Conservation (phyloP, 1,284 basidiomycete genomes). For the Heterobasidion annosum region DNA sequence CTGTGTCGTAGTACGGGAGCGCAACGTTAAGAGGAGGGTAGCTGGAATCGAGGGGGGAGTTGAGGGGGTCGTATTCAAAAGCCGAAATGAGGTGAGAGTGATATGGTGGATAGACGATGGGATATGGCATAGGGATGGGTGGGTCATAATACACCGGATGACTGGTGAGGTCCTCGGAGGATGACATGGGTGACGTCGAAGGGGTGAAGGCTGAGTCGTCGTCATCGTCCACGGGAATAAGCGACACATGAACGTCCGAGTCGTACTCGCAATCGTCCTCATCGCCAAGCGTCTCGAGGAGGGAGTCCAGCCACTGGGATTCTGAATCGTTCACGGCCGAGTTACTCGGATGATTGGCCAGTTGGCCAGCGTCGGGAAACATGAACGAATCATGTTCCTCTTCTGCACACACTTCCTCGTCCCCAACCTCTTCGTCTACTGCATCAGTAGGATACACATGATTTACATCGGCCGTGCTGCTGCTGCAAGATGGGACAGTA, state of each 20-base stretch:
- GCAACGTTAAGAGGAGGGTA: slow-evolving; percentile 41
- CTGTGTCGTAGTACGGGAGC: slow-evolving; percentile 49
- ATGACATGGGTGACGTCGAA: slow-evolving; percentile 57
- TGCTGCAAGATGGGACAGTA: slow-evolving; percentile 16
- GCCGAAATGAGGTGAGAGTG: slow-evolving; percentile 44
- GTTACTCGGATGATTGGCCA: slow-evolving; percentile 29
- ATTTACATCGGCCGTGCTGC: slow-evolving; percentile 26
- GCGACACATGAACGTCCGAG: slow-evolving; percentile 32
- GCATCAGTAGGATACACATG: slow-evolving; percentile 32
- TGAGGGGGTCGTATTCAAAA: slow-evolving; percentile 28
- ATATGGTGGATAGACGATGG: slow-evolving; percentile 58
- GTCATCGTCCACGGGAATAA: slow-evolving; percentile 38
- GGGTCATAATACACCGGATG: slow-evolving; percentile 38
- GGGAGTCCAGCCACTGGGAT: slow-evolving; percentile 70
- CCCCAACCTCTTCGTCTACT: slow-evolving; percentile 34
- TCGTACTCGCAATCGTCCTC: slow-evolving; percentile 50
- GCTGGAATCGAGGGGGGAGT: slow-evolving; percentile 29
- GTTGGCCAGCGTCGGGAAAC: slow-evolving; percentile 64
- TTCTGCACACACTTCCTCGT: slow-evolving; percentile 25
- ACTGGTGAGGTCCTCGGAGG: slow-evolving; percentile 58
- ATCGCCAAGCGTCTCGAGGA: slow-evolving; percentile 60
- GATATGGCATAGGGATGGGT: slow-evolving; percentile 44
- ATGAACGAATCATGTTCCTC: slow-evolving; percentile 57
- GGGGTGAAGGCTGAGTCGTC: slow-evolving; percentile 42
- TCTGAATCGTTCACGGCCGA: slow-evolving; percentile 41